Conservation (phyloP, 805 yeast genomes). For the Wickerhamomyces mucosus region DNA sequence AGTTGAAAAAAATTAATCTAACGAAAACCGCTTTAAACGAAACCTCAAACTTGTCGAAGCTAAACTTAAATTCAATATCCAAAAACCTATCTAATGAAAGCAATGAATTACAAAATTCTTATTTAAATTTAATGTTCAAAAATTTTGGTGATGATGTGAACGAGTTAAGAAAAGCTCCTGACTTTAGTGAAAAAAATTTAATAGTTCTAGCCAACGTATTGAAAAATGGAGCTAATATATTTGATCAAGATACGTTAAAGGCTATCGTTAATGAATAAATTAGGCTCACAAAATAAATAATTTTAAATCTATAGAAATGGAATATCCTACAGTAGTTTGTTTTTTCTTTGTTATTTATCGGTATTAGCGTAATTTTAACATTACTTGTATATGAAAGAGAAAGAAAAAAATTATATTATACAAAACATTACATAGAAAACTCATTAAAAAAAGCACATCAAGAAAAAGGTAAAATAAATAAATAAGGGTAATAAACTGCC, state of each 20-base stretch:
- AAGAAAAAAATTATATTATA: not conserved
- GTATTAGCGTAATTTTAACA: too few species aligned
- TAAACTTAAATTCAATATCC: conserved; percentile 23
- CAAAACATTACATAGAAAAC: too few species aligned
- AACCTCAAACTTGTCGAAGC: conserved; percentile 11
- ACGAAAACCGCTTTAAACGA: conserved; percentile 27
- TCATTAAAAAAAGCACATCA: too few species aligned
- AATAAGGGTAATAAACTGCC: too few species aligned
- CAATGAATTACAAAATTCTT: conserved; percentile 37
- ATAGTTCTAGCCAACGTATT: conserved; percentile 15
- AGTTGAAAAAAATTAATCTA: conserved; percentile 16
- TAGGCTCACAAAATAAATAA: not conserved
- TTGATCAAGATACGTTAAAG: conserved; percentile 14
- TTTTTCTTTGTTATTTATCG: too few species aligned
- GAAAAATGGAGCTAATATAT: conserved; percentile 15
- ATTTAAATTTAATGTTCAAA: conserved; percentile 43
- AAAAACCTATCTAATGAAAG: conserved; percentile 22
- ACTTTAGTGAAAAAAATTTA: conserved; percentile 50
- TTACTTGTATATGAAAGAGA: too few species aligned
- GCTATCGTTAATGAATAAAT: conserved; percentile 12
- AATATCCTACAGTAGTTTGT: too few species aligned
- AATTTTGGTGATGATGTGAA: conserved; percentile 39
- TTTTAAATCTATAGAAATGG: not conserved
- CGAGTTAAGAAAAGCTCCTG: conserved; percentile 43
- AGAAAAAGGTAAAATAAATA: not conserved